These are phyloP conservation scores for Urochloa ruziziensis DNA, from an alignment of 176 grass and related monocot species.

Conservation along the genomic window DNA sequence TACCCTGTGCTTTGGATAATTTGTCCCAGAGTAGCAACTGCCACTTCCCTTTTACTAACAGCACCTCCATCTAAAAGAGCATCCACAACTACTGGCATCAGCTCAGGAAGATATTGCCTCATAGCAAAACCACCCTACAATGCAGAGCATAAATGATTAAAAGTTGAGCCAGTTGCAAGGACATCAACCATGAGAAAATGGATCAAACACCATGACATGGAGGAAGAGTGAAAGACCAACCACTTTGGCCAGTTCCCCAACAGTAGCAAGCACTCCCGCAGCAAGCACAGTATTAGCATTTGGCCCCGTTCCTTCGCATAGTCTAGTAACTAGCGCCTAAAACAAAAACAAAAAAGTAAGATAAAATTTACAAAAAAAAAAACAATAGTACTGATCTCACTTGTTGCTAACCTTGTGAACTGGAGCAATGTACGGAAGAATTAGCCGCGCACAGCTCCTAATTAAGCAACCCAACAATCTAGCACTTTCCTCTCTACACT, in stretches of 20 bases:
- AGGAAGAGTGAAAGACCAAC: constrained; percentile 32
- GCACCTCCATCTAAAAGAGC: constrained; percentile 90
- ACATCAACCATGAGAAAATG: constrained; percentile 20
- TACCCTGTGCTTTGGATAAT: constrained; percentile 99
- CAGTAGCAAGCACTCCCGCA: constrained; percentile 91
- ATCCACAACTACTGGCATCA: constrained; percentile 97
- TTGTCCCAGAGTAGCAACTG: constrained; percentile 97
- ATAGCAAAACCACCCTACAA: constrained; percentile 95
- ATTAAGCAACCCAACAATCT: constrained; percentile 90
- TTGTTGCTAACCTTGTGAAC: constrained; percentile 82
- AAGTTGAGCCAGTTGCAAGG: background rate
- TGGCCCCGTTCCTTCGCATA: constrained; percentile 70
- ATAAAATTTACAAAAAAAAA: constrained; percentile 26
- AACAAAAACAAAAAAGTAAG: constrained; percentile 34
- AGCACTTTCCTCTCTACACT: constrained; percentile 91
- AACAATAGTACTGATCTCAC: constrained; percentile 17
- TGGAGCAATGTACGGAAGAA: constrained; percentile 98
- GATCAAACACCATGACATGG: constrained; percentile 17
- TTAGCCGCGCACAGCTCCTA: constrained; percentile 79
- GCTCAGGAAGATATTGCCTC: constrained; percentile 93
- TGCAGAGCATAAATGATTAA: constrained; percentile 22
- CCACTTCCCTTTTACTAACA: constrained; percentile 92
- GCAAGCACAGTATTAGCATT: constrained; percentile 84
- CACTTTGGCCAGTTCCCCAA: constrained; percentile 99
- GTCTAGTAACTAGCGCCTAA: constrained; percentile 79